phyloP scores from a whole-genome alignment of 768 basidiomycete genomes.

The Lactarius psammicola region DNA sequence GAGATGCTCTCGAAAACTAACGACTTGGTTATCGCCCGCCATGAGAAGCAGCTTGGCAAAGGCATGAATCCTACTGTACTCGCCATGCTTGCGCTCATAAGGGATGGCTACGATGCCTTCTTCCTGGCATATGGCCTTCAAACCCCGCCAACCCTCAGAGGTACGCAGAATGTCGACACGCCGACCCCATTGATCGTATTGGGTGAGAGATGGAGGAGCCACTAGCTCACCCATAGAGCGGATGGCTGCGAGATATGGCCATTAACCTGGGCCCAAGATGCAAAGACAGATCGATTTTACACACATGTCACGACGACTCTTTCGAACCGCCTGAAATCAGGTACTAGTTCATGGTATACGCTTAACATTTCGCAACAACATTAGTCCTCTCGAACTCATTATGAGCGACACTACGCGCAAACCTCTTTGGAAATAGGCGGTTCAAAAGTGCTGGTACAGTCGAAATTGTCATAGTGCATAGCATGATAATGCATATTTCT shows the following conservation, averaged over 20 bases:
- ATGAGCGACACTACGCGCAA: slow-evolving; percentile 17
- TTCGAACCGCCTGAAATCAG: slow-evolving; percentile 61
- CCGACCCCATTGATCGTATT: slow-evolving; percentile 73
- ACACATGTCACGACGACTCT: slow-evolving; percentile 51
- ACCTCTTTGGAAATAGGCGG: slow-evolving; percentile 53
- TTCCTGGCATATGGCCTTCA: slow-evolving; percentile 59
- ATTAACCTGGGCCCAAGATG: neutral
- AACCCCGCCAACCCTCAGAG: slow-evolving; percentile 67
- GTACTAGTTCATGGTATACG: slow-evolving; percentile 48
- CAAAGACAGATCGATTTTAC: slow-evolving; percentile 23
- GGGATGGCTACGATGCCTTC: slow-evolving; percentile 68
- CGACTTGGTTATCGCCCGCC: slow-evolving; percentile 63
- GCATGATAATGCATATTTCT: too few species aligned
- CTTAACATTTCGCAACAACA: slow-evolving; percentile 34
- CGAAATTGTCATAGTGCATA: too few species aligned
- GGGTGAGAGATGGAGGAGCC: slow-evolving; percentile 52
- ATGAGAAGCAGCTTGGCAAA: slow-evolving; percentile 66
- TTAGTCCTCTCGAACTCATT: neutral
- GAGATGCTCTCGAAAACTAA: slow-evolving; percentile 33
- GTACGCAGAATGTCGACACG: slow-evolving; percentile 66
- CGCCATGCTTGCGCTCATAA: slow-evolving; percentile 60
- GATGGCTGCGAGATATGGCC: slow-evolving; percentile 42
- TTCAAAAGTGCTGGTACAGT: slow-evolving; percentile 56
- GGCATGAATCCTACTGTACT: slow-evolving; percentile 59
- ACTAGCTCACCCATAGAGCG: slow-evolving; percentile 47